A percentile compares a stretch with the other conserved stretches of the same genome.
Conservation (phyloP, 495 filamentous ascomycete species). For the Penicillium paradoxum region DNA sequence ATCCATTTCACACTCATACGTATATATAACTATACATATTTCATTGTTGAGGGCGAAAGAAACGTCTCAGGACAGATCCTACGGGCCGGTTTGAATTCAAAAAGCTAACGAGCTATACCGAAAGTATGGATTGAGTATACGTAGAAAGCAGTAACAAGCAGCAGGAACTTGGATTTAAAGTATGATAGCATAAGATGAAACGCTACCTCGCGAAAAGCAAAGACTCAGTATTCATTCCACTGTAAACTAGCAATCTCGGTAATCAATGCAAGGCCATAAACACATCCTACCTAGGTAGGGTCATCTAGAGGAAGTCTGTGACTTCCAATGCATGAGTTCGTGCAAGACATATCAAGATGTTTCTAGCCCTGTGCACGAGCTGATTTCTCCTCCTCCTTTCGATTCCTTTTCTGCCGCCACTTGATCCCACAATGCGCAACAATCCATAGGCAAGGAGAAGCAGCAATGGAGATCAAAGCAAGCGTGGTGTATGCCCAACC, state of each 20-base stretch:
- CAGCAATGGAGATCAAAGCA: conserved; percentile 29
- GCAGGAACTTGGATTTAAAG: too few relatives aligned
- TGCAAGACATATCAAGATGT: not conserved
- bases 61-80: too few relatives aligned
- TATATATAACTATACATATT: too few relatives aligned
- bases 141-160: too few relatives aligned
- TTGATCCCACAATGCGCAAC: conserved; percentile 32
- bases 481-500: conserved; percentile 63
- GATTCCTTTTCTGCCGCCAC: conserved; percentile 34
- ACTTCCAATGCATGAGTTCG: not conserved
- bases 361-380: not conserved
- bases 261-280: not conserved
- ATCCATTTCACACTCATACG: too few relatives aligned
- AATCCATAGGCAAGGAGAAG: conserved; percentile 23
- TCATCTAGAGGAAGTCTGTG: not conserved
- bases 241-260: not conserved
- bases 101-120: too few relatives aligned
- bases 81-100: too few relatives aligned
- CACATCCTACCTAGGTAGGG: not conserved
- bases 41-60: too few relatives aligned
- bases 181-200: not conserved
- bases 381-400: conserved; percentile 8
- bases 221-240: not conserved
- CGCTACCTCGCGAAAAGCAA: not conserved
- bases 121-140: too few relatives aligned